Evolutionary conservation across 2,329 filamentous ascomycete species (phyloP).

Genomic region (Sphaerulina populicola): DNA sequence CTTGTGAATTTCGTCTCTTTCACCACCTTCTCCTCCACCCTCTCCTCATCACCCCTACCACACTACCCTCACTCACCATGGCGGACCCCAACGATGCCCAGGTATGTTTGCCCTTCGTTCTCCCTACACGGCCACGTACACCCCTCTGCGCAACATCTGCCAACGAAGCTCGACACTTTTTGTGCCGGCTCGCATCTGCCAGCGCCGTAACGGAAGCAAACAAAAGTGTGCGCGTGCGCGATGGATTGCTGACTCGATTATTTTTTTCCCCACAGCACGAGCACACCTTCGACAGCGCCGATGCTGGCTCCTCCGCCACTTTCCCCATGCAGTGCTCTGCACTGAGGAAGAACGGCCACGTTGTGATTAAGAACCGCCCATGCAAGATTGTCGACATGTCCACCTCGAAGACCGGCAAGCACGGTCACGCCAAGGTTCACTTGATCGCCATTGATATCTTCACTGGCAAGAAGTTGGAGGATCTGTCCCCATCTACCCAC

Average conservation of each 20-base stretch:
- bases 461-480: slow-evolving; percentile 98
- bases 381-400: slow-evolving; percentile 99
- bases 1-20: slow-evolving; percentile 10
- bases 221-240: not conserved
- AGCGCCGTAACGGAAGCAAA: not conserved
- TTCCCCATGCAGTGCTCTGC: slow-evolving; percentile 99
- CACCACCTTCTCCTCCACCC: slow-evolving; percentile 28
- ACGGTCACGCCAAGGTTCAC: slow-evolving; percentile 99
- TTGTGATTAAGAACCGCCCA: slow-evolving; percentile 96
- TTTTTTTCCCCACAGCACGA: slow-evolving; percentile 39
- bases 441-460: slow-evolving; percentile 98
- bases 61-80: slow-evolving; percentile 46
- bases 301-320: slow-evolving; percentile 90
- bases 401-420: slow-evolving; percentile 99
- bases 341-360: slow-evolving; percentile 97
- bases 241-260: slow-evolving; percentile 14
- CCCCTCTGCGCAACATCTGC: not conserved
- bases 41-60: slow-evolving; percentile 26
- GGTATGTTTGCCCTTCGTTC: slow-evolving; percentile 40
- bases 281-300: slow-evolving; percentile 80
- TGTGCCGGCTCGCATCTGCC: not conserved
- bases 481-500: slow-evolving; percentile 94
- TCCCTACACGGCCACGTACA: slow-evolving; percentile 1
- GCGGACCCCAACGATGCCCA: slow-evolving; percentile 53
- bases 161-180: not conserved